Evolutionary conservation across 78 protist genomes (phyloP).

Genomic region (Dictyostelium discoideum): DNA sequence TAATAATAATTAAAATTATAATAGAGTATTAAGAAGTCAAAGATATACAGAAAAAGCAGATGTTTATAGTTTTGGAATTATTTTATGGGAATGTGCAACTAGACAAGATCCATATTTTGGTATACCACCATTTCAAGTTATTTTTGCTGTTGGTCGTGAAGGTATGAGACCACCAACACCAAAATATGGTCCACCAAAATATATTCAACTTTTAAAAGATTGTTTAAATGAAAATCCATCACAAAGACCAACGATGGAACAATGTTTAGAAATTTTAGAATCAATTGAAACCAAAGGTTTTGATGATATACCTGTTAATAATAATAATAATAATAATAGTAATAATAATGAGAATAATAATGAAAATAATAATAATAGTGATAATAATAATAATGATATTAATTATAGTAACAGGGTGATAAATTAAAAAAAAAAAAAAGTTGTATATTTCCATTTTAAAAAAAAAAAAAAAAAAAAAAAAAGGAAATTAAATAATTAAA

Average conservation of each 20-base stretch:
- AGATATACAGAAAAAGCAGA: slow-evolving; percentile 82
- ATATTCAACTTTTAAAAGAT: slow-evolving; percentile 35
- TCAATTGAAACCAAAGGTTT: slow-evolving; percentile 18
- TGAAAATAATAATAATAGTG: background rate
- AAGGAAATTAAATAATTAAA: background rate
- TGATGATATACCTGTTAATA: slow-evolving; percentile 6
- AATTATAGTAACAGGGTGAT: background rate
- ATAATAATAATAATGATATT: background rate
- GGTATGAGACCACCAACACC: slow-evolving; percentile 82
- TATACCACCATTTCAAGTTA: slow-evolving; percentile 84
- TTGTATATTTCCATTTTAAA: background rate
- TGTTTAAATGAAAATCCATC: slow-evolving; percentile 78
- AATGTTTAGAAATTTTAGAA: slow-evolving; percentile 51
- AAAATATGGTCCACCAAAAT: slow-evolving; percentile 31
- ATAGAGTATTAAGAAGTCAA: slow-evolving; percentile 52
- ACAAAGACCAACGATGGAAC: slow-evolving; percentile 78
- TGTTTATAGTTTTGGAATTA: slow-evolving; percentile 78
- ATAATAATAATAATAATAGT: slow-evolving; percentile 4
- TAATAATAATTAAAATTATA: no score
- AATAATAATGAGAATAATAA: background rate
- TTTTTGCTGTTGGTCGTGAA: slow-evolving; percentile 82
- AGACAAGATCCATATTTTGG: slow-evolving; percentile 77
- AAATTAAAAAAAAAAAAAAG: background rate
- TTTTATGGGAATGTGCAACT: slow-evolving; percentile 85
- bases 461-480: background rate